Base-by-base conservation (phyloP, 345 rosid species). In the Zanthoxylum bungeanum region DNA sequence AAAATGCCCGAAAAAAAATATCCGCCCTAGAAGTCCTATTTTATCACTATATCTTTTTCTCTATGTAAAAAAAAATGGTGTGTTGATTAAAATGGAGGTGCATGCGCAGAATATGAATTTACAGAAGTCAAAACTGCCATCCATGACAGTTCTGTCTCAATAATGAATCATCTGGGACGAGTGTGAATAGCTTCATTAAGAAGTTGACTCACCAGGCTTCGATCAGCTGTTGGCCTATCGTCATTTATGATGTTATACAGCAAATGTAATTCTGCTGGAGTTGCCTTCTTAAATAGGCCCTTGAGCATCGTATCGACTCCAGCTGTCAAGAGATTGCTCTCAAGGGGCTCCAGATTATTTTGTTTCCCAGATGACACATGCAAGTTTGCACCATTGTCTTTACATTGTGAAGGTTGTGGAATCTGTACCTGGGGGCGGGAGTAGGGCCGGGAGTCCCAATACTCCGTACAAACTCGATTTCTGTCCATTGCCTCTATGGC, bases 401-500 rank as follows among this genome's bases (percentile, higher is more conserved):
- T 76, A 28, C 19, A 27, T 55, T 78, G 86, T 68, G 82, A 64
- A 72, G 80, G 82, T 66, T 78, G 90, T 47, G 84, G 84, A 53
- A 87, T 84, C 74, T 90, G 97, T 68, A 87, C 85, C 72, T 79
- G 94, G 50, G 88, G 94, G 65, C 97, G 84, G 7, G 97, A 93
- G 60, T 87, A 93, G 34, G 97, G 99, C 74, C 99, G 86, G n/a
- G 90, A 88, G 50, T 88, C 93, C 99, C 99, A 96, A 69, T 96
- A 96, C 47, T 88, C 97, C 30, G 76, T 82, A 80, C 99, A 96
- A 67, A 93, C 89, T 74, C 99, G 85, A 78, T 82, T 82, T 50
- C 75, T 70, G 50, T 96, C 99, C 89, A 89, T 65, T 64, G 98
- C 96, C 81, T 96, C 99, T 22, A 96, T 76, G 14, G 88, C 94